A percentile compares a stretch with the other conserved stretches of the same genome.
These are phyloP conservation scores for Suillus brevipes DNA, from an alignment of 768 basidiomycete genomes.

Conservation along the genomic window DNA sequence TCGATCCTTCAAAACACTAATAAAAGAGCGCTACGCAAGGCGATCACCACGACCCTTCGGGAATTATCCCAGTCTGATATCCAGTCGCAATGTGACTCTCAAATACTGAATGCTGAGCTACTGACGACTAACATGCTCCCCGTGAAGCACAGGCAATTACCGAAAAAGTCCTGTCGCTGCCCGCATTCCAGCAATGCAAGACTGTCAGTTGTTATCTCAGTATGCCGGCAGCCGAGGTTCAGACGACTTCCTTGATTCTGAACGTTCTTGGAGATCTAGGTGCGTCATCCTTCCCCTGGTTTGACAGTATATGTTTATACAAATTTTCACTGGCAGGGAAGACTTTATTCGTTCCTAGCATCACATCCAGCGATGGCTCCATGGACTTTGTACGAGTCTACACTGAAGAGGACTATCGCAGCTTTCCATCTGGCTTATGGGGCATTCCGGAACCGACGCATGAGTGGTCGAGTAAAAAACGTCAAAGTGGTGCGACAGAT, in stretches of 20 bases:
- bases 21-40: constrained; percentile 57
- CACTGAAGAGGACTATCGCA: constrained; percentile 53
- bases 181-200: constrained; percentile 49
- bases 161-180: constrained; percentile 46
- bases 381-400: constrained; percentile 74
- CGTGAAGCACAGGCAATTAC: constrained; percentile 38
- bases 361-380: constrained; percentile 41
- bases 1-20: constrained; percentile 37
- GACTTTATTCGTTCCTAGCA: constrained; percentile 68
- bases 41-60: constrained; percentile 45
- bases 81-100: constrained; percentile 57
- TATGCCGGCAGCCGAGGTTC: constrained; percentile 73
- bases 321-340: constrained; percentile 45
- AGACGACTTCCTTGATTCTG: constrained; percentile 53
- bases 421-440: constrained; percentile 65
- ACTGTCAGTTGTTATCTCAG: constrained; percentile 75
- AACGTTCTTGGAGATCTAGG: constrained; percentile 53
- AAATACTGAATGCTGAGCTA: not conserved
- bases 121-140: constrained; percentile 8
- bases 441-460: constrained; percentile 69
- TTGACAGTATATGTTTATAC: not conserved
- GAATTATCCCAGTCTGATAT: constrained; percentile 45
- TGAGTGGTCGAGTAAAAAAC: constrained; percentile 42
- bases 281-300: constrained; percentile 28
- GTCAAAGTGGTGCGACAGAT: constrained; percentile 51